These are phyloP conservation scores for Syncephalastrum monosporum DNA, from an alignment of 371 early-diverging fungal genomes.

Conservation along the genomic window DNA sequence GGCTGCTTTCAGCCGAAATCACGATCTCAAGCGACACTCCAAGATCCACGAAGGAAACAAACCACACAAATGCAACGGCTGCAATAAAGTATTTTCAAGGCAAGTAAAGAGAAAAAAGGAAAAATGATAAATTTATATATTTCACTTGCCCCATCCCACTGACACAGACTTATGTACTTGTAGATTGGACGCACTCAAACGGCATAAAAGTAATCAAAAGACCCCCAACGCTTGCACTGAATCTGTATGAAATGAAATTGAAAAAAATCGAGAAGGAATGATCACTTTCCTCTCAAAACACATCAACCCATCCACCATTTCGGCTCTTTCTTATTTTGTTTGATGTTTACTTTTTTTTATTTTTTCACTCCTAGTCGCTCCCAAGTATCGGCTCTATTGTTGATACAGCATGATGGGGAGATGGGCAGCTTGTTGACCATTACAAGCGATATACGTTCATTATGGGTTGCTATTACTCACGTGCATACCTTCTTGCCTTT, in stretches of 20 bases:
- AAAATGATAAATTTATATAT: neutral
- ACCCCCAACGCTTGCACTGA: too few species aligned
- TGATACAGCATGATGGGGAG: too few species aligned
- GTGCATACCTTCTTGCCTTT: too few species aligned
- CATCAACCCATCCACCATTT: too few species aligned
- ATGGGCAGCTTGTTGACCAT: too few species aligned
- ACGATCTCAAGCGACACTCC: conserved; percentile 78
- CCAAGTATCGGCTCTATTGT: too few species aligned
- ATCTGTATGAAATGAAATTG: neutral
- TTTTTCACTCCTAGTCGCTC: too few species aligned
- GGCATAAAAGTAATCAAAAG: conserved; percentile 24
- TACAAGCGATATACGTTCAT: too few species aligned
- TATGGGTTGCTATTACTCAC: too few species aligned
- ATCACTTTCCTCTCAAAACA: too few species aligned
- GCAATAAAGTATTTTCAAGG: conserved; percentile 66
- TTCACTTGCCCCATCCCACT: neutral
- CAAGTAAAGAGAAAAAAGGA: neutral
- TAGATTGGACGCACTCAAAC: conserved; percentile 32
- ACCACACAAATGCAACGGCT: conserved; percentile 73
- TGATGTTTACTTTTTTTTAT: neutral
- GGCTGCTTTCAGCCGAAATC: conserved; percentile 75
- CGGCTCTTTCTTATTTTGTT: too few species aligned
- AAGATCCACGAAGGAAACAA: conserved; percentile 77
- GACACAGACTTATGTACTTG: neutral
- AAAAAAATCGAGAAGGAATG: conserved; percentile 2